Evolutionary conservation across 2,329 filamentous ascomycete species (phyloP).

Genomic region (Epichloe coenophiala): DNA sequence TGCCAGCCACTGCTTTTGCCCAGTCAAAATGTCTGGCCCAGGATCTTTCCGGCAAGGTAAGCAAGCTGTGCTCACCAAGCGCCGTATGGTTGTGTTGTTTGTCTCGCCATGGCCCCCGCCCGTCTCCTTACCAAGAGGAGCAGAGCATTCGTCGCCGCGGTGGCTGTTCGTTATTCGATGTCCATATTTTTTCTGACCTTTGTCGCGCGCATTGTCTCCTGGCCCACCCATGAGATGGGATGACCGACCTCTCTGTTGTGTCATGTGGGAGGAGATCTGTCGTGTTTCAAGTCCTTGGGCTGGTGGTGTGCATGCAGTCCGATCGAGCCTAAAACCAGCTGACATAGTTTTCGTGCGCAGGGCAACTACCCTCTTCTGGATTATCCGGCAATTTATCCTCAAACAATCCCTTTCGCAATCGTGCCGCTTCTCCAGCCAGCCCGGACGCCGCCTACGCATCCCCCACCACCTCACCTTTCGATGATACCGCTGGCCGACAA

Average conservation of each 20-base stretch:
- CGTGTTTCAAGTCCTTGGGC: constrained; percentile 11
- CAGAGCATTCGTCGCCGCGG: not conserved
- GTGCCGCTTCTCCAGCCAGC: constrained; percentile 45
- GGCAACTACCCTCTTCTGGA: constrained; percentile 18
- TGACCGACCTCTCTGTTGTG: constrained; percentile 4
- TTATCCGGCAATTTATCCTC: constrained; percentile 58
- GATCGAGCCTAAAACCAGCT: constrained; percentile 1
- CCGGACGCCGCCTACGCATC: constrained; percentile 20
- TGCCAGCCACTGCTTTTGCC: not conserved
- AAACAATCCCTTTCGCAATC: constrained; percentile 72
- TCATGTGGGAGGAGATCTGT: constrained; percentile 7
- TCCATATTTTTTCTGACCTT: not conserved
- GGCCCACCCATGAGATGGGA: constrained; percentile 1
- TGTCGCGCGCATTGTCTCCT: constrained; percentile 1
- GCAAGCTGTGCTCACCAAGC: not conserved
- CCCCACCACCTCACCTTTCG: constrained; percentile 42
- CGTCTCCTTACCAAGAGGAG: not conserved
- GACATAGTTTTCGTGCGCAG: constrained; percentile 7
- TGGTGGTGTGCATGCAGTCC: not conserved
- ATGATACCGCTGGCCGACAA: constrained; percentile 36
- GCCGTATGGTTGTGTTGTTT: not conserved
- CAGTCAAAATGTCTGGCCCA: constrained; percentile 8
- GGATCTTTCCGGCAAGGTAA: constrained; percentile 9
- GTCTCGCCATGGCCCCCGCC: not conserved
- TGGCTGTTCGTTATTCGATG: not conserved